Base-by-base conservation (phyloP, 805 yeast species). In the Hanseniaspora thailandica region DNA sequence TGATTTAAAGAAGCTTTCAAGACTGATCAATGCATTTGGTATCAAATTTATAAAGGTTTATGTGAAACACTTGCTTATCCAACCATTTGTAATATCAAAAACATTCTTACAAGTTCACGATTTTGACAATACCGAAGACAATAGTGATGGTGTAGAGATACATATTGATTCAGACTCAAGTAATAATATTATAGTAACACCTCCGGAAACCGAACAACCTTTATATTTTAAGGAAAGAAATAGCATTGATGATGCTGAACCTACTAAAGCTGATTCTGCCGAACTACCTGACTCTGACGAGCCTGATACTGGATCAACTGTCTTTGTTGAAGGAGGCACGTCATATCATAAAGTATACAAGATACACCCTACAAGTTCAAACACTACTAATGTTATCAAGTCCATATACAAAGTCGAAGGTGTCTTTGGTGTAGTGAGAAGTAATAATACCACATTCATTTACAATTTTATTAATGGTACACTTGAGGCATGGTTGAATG, bases 401-500 rank as follows among this genome's bases (percentile, higher is more conserved):
- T 72, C 83, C 56, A 76, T 76, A 52, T 75, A 76, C 60, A 76
- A 87, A 23, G 80, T 74, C 67, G 95, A 75, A 62, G 95, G 84
- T 25, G 81, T 80, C 19, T 71, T 78, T 59, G 87, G 88, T 3
- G 66, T 82, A 9, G 80, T 86, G 72, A 74, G 86, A 61, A 86
- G 88, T 10, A 75, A 81, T 39, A 83, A 85, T 63, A 83, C 95
- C 2, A 75, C 95, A 0, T 90, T 88, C 61, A 72, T 93, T 19
- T 76, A 84, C 63, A 82, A 77, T 52, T 84, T 95, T 0, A 70
- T 87, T 19, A 77, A 82, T 2, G 78, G 80, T 47, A 84, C 95
- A 0, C 69, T 88, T 45, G 90, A 86, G 62, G 86, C 96, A 1
- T 89, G 97, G 97, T 73, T 88, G 46, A 84, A 94, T 0, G 96